phyloP scores from a whole-genome alignment of 2,329 filamentous ascomycete genomes.

The Geosmithia flava region DNA sequence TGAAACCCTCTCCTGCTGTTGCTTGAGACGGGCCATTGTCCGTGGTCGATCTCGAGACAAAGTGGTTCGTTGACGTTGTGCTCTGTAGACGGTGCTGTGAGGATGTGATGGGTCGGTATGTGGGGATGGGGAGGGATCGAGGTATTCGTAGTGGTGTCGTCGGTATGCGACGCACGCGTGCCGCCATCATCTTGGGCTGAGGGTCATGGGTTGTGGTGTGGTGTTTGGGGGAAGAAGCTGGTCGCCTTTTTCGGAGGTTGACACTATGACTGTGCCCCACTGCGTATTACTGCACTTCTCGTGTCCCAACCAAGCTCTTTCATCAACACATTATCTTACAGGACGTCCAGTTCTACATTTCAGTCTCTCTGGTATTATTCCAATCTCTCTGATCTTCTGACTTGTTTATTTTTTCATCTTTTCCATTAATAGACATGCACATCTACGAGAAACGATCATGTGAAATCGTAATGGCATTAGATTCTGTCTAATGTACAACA shows the following conservation, averaged over 20 bases:
- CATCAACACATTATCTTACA: too few relatives aligned
- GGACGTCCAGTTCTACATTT: too few relatives aligned
- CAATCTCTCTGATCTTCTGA: too few relatives aligned
- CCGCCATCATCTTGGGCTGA: slow-evolving; percentile 15
- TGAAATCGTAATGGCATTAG: not conserved
- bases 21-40: not conserved
- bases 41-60: slow-evolving; percentile 12
- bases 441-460: not conserved
- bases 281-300: not conserved
- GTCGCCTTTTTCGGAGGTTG: not conserved
- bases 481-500: not conserved
- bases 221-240: not conserved
- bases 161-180: slow-evolving; percentile 13
- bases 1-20: slow-evolving; percentile 19
- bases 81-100: slow-evolving; percentile 14
- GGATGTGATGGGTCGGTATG: not conserved
- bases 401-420: too few relatives aligned
- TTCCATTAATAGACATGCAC: too few relatives aligned
- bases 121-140: not conserved
- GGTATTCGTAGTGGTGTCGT: not conserved
- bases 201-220: slow-evolving; percentile 1
- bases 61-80: slow-evolving; percentile 19
- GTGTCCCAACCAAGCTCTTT: too few relatives aligned
- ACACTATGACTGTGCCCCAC: not conserved
- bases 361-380: too few relatives aligned